A percentile compares a stretch with the other conserved stretches of the same genome.
phyloP scores from a whole-genome alignment of 305 asterid species.

The Rubia tinctorum region DNA sequence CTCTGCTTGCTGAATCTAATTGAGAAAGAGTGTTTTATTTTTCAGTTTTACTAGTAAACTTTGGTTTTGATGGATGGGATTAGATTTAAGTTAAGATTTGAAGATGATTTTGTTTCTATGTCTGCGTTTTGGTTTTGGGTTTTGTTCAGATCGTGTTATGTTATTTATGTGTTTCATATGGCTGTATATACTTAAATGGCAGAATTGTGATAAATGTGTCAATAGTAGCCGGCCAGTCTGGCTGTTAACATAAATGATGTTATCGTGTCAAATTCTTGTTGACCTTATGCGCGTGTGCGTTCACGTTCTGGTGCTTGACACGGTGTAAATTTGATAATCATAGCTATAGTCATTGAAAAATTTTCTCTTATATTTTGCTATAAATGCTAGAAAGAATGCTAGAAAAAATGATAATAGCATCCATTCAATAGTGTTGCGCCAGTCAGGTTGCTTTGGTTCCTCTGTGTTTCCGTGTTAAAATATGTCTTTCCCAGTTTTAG shows the following conservation, averaged over 20 bases:
- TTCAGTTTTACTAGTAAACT: neutral
- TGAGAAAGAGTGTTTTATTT: neutral
- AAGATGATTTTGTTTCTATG: neutral
- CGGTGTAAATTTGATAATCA: neutral
- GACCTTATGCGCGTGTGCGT: neutral
- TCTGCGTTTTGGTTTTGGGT: neutral
- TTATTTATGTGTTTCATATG: neutral
- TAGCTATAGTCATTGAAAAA: neutral
- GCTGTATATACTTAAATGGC: neutral
- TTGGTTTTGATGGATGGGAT: neutral
- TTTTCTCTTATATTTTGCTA: neutral
- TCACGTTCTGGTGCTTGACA: too few relatives aligned
- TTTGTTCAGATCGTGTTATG: neutral
- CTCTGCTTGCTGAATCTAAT: constrained; percentile 4
- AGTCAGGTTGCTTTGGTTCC: neutral
- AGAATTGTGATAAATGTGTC: too few relatives aligned
- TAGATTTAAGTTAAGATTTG: neutral
- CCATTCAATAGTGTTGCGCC: neutral
- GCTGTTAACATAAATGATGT: neutral
- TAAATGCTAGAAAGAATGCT: too few relatives aligned
- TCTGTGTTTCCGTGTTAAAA: neutral
- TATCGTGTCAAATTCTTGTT: neutral
- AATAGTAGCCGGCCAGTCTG: too few relatives aligned
- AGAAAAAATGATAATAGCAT: too few relatives aligned
- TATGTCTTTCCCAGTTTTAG: neutral